Evolutionary conservation across 2,329 filamentous ascomycete species (phyloP), one percentile per base, ranked within the genome.

Genomic region (Claviceps capensis): DNA sequence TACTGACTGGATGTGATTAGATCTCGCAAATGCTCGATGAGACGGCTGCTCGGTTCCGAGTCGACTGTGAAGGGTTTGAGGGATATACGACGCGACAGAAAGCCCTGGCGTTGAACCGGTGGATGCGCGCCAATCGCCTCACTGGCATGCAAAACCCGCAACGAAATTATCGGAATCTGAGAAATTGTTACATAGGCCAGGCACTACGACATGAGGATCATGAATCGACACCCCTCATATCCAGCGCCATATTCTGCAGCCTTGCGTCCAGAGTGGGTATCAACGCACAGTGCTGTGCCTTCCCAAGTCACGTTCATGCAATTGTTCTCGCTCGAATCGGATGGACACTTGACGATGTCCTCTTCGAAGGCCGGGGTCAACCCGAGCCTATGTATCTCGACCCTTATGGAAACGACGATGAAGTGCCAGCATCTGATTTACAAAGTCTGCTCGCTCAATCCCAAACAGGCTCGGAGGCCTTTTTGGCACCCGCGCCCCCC

Each of bases 111-210:
- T 70, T 95, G 40, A 82, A 84, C 17, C 71, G 70, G 8, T 95
- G 86, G 73, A 70, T 97, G 45, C 79, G 82, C 52, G 64, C 68
- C 2, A 76, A 81, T 40, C 81, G 85, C 51, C 76, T 95, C 57
- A 80, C 79, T 1, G 89, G 89, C 45, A 77, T 88, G 52, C 73
- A 75, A n/a, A 69, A 80, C n/a, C 71, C 73, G 4, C 78, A 81
- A 7, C 64, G 72, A 43, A 79, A 84, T 51, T 96, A 93, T 63
- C 82, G 88, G 59, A 83, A 85, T 53, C 69, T 97, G 53, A 81
- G 86, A 55, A 95, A 97, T 66, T 94, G 87, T 60, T 86, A 95
- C 59, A 82, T 98, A 52, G 88, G 88, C 9, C 75, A 94, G 55
- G 88, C 86, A 4, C 72, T 97, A 44, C 82, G 80, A 38, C 82